Evolutionary conservation across 331 rosid genomes (phyloP).

Genomic region (Prunus yedoensis): DNA sequence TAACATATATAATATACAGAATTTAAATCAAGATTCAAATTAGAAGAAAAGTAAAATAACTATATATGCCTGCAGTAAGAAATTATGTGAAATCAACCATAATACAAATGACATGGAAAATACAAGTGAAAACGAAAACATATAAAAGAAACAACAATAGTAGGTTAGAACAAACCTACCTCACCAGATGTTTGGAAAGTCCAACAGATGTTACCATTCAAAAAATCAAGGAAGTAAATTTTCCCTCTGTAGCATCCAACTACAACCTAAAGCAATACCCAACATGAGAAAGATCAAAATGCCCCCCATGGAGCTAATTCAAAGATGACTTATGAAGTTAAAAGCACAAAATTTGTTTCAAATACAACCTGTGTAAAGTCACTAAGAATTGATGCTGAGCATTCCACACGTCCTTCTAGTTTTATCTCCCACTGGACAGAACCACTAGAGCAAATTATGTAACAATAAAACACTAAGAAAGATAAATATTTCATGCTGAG

Average conservation of each 20-base stretch:
- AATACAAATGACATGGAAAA: neutral
- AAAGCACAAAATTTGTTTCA: slow-evolving; percentile 15
- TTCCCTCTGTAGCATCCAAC: slow-evolving; percentile 94
- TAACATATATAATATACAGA: neutral
- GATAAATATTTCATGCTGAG: slow-evolving; percentile 9
- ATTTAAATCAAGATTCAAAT: neutral
- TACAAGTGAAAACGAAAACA: slow-evolving; percentile 13
- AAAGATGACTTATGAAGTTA: neutral
- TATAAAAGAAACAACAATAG: slow-evolving; percentile 27
- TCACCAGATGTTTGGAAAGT: slow-evolving; percentile 81
- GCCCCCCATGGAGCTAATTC: neutral
- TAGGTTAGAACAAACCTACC: slow-evolving; percentile 47
- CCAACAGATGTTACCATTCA: slow-evolving; percentile 69
- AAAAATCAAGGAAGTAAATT: slow-evolving; percentile 75
- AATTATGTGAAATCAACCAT: neutral
- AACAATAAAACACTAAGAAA: slow-evolving; percentile 31
- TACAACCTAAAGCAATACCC: slow-evolving; percentile 55
- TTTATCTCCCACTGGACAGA: slow-evolving; percentile 76
- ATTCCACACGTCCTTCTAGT: slow-evolving; percentile 85
- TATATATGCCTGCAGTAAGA: neutral
- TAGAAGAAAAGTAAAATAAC: neutral
- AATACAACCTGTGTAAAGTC: slow-evolving; percentile 77
- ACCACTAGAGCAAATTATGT: slow-evolving; percentile 65
- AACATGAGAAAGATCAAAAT: neutral
- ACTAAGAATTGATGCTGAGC: slow-evolving; percentile 75